Evolutionary conservation across 805 yeast species (phyloP), one percentile per base, ranked within the genome.

Genomic region (Cyberlindnera meyerae): DNA sequence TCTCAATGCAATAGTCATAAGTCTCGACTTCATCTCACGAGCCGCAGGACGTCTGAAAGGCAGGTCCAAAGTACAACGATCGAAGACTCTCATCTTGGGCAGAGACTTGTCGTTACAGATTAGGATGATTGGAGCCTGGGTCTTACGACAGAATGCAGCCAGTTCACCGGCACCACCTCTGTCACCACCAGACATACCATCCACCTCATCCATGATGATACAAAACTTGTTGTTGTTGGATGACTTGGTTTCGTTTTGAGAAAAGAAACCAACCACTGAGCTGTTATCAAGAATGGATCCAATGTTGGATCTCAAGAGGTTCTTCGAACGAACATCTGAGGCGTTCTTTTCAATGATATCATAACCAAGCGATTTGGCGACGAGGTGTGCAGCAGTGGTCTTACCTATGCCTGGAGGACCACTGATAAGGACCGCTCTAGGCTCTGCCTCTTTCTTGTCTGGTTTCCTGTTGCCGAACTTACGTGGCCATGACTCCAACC

Each of bases 121-220:
- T 36, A 90, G 69, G 41, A 93, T 88, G 65, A 93, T 73, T 12
- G 99, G 98, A 49, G 90, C 85, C 29, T 78, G 72, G 0, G 97
- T 88, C 34, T 78, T 80, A 29, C 82, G 72, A 56, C 97, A 89
- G 49, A 86, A 82, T 27, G 82, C 79, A 0, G 97, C 87, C 60
- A 93, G 70, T 42, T 88, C 94, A 17, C 96, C 97, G 18, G 93
- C 96, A 45, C 99, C 99, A 43, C 99, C 99, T 51, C 93, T 81
- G 61, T 93, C 99, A 46, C 99, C 99, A 55, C 94, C 88, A 27
- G 96, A 86, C 97, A 93, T 93, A 49, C 99, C 99, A 60, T 93
- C 99, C 21, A 93, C 97, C 65, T 93, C 99, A 63, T 93, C 99
- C 97, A 93, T 88, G 45, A 93, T 82, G 31, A 93, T 69, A 37